Percentiles rank a stretch among this genome's conserved stretches.
Evolutionary conservation across 148 eudicot species (phyloP).

Genomic region (Rhododendron kiyosumense): DNA sequence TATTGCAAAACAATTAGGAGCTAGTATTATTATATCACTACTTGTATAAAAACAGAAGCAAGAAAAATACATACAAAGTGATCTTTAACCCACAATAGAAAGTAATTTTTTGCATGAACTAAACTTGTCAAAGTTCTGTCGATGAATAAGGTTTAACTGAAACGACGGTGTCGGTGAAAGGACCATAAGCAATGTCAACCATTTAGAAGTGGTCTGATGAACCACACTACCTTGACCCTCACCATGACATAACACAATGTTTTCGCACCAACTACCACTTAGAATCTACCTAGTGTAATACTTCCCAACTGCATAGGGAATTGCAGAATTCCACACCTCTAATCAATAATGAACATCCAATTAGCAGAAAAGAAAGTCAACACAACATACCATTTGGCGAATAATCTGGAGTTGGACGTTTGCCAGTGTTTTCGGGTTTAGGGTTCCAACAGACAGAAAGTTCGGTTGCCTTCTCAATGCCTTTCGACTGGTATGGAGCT

Average conservation of each 20-base stretch:
- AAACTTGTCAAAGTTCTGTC: background rate
- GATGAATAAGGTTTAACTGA: background rate
- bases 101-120: background rate
- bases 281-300: background rate
- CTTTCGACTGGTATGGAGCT: conserved; percentile 56
- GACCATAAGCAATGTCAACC: background rate
- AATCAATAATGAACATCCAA: background rate
- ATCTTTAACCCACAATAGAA: background rate
- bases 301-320: background rate
- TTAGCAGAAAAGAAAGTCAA: background rate
- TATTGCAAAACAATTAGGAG: background rate
- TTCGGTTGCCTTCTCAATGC: conserved; percentile 56
- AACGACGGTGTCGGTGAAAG: background rate
- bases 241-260: background rate
- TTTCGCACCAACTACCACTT: background rate
- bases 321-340: background rate
- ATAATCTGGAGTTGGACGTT: conserved; percentile 14
- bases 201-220: background rate
- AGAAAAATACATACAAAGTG: background rate
- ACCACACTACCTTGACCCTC: background rate
- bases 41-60: background rate
- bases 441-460: conserved; percentile 23
- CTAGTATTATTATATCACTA: background rate
- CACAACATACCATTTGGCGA: conserved; percentile 23
- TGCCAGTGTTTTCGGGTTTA: conserved; percentile 12